Evolutionary conservation across 2,329 filamentous ascomycete species (phyloP).

Genomic region (Clarireedia monteithiana): DNA sequence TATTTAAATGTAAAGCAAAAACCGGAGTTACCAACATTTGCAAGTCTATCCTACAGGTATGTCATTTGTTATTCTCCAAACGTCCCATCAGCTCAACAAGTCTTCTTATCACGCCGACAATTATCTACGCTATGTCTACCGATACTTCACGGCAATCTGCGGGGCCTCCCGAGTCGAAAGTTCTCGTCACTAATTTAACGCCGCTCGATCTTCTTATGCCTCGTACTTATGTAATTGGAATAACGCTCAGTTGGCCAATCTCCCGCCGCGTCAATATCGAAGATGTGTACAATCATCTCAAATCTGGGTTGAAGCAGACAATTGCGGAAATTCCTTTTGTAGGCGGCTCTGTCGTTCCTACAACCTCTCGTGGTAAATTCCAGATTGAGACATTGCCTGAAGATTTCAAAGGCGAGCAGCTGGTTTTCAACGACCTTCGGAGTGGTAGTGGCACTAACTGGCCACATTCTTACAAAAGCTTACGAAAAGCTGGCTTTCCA

Average conservation of each 20-base stretch:
- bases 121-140: neutral
- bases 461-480: neutral
- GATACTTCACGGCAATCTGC: neutral
- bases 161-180: neutral
- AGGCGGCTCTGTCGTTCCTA: neutral
- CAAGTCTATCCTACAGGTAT: no score
- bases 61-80: no score
- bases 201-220: constrained; percentile 4
- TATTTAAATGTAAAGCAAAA: no score
- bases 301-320: neutral
- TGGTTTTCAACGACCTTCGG: constrained; percentile 1
- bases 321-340: constrained; percentile 1
- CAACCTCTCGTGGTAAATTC: neutral
- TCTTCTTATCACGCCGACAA: no score
- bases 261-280: constrained; percentile 2
- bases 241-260: neutral
- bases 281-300: neutral
- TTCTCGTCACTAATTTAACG: neutral
- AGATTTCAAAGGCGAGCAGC: neutral
- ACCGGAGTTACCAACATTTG: no score
- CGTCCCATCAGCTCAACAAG: no score
- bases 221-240: neutral
- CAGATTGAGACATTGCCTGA: neutral
- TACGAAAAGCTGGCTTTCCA: neutral
- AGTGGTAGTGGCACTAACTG: neutral